These are phyloP conservation scores for Xylaria acuta DNA, from an alignment of 495 filamentous ascomycete genomes.

Conservation along the genomic window DNA sequence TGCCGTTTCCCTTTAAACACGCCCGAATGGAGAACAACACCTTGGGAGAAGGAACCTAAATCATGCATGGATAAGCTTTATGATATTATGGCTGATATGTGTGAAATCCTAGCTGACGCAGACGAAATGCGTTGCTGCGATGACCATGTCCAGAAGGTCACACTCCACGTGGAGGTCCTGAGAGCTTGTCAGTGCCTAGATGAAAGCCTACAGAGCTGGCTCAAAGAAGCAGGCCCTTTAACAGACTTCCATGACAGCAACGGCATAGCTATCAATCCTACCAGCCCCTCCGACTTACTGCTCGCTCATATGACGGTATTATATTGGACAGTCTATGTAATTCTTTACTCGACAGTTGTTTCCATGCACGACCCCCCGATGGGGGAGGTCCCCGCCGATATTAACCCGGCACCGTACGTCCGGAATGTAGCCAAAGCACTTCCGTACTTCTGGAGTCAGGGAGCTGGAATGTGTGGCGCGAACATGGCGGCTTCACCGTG, in stretches of 20 bases:
- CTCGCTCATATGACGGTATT: constrained; percentile 23
- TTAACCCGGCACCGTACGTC: constrained; percentile 1
- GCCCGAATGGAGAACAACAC: constrained; percentile 36
- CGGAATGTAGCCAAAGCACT: constrained; percentile 16
- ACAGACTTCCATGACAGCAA: neutral
- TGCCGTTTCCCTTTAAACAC: constrained; percentile 28
- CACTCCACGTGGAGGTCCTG: neutral
- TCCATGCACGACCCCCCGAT: constrained; percentile 15
- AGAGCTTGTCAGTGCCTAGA: constrained; percentile 10
- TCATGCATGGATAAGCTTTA: constrained; percentile 34
- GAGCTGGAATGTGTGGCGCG: constrained; percentile 16
- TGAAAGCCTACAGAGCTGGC: constrained; percentile 12
- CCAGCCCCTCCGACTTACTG: neutral
- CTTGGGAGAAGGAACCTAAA: constrained; percentile 34
- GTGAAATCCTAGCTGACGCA: constrained; percentile 29
- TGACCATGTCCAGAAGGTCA: constrained; percentile 10
- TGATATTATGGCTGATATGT: constrained; percentile 37
- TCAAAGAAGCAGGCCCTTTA: constrained; percentile 6
- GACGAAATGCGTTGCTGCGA: constrained; percentile 29
- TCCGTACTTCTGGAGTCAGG: constrained; percentile 19
- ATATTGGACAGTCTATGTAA: constrained; percentile 4
- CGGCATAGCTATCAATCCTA: neutral
- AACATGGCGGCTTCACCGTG: constrained; percentile 15
- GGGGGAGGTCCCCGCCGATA: neutral
- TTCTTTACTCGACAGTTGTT: constrained; percentile 12